Conservation (phyloP, 2,329 filamentous ascomycete genomes). For the Pezicula neosporulosa region DNA sequence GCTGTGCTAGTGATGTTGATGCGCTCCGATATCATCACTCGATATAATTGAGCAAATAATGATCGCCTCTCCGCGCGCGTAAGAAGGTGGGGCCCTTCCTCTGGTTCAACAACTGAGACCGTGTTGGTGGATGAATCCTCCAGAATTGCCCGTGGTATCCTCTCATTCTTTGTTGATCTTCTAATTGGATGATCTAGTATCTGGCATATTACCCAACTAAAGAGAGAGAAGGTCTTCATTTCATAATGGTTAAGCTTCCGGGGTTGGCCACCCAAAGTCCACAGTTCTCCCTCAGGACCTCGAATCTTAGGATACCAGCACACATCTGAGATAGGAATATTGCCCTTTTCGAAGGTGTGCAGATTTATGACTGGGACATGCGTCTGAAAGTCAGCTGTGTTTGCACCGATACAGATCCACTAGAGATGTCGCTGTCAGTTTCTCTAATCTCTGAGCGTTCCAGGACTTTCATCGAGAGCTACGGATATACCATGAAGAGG, state of each 20-base stretch:
- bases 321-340: conserved; percentile 14
- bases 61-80: no score
- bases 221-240: conserved; percentile 6
- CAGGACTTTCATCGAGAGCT: no score
- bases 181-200: conserved; percentile 3
- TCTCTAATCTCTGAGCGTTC: no score
- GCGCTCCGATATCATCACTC: no score
- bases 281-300: conserved; percentile 13
- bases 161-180: no score
- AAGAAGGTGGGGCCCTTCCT: no score
- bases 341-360: conserved; percentile 12
- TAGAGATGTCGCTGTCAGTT: background rate
- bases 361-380: conserved; percentile 21
- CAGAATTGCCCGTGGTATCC: no score
- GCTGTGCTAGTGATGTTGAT: no score
- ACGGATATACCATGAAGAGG: no score
- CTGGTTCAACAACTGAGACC: no score
- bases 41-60: no score
- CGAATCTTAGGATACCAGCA: conserved; percentile 19
- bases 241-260: conserved; percentile 11
- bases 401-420: conserved; percentile 14
- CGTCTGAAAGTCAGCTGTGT: conserved; percentile 1
- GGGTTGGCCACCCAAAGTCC: conserved; percentile 16
- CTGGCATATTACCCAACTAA: conserved; percentile 18
- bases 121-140: no score